A percentile compares a stretch with the other conserved stretches of the same genome.
phyloP scores from a whole-genome alignment of 2,329 filamentous ascomycete genomes.

The Neocucurbitaria cava region DNA sequence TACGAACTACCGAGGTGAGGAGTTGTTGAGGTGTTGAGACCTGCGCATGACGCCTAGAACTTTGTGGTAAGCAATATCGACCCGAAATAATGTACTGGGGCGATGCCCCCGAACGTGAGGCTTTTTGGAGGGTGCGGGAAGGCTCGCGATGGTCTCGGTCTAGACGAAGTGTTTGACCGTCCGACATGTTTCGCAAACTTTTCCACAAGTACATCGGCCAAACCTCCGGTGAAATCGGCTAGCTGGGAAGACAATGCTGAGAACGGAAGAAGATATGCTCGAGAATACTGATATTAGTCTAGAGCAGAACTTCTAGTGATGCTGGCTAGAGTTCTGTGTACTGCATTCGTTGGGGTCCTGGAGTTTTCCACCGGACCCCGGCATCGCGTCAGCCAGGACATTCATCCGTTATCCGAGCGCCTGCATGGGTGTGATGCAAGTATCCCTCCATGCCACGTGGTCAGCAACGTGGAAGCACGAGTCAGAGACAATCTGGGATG shows the following conservation, averaged over 20 bases:
- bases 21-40: neutral
- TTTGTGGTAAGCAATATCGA: neutral
- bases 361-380: neutral
- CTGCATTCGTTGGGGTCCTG: neutral
- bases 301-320: neutral
- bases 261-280: neutral
- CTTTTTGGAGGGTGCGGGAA: neutral
- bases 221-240: neutral
- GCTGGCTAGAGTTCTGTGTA: neutral
- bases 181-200: neutral
- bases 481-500: slow-evolving; percentile 1
- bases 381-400: neutral
- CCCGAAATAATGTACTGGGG: neutral
- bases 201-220: neutral
- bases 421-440: neutral
- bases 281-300: no score
- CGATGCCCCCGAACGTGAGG: neutral
- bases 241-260: neutral
- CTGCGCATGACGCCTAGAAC: neutral
- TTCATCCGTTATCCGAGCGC: neutral
- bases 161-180: neutral
- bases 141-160: no score
- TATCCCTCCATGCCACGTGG: slow-evolving; percentile 21
- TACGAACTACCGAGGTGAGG: neutral
- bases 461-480: slow-evolving; percentile 14